Evolutionary conservation across 768 basidiomycete genomes (phyloP).

Genomic region (Suillus paluster): DNA sequence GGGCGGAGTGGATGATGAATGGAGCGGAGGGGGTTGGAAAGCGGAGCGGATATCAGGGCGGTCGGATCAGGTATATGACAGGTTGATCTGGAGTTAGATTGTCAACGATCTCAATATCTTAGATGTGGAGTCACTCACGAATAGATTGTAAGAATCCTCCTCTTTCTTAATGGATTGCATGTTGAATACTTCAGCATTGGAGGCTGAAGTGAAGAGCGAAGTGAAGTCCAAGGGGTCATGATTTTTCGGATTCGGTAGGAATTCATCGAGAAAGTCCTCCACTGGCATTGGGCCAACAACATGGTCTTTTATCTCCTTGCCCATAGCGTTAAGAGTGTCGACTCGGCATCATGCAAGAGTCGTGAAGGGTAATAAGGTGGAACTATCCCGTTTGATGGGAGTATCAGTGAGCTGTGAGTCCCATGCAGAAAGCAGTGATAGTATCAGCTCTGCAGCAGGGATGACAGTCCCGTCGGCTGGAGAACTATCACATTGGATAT

Average conservation of each 20-base stretch:
- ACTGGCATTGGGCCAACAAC: constrained; percentile 11
- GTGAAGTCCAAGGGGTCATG: background rate
- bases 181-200: background rate
- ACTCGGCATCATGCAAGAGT: background rate
- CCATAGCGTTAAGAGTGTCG: constrained; percentile 1
- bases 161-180: background rate
- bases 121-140: background rate
- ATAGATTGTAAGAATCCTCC: background rate
- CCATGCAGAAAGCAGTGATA: too few species aligned
- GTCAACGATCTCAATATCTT: background rate
- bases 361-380: constrained; percentile 1
- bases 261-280: constrained; percentile 7
- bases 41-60: too few species aligned
- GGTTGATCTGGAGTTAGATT: constrained; percentile 6
- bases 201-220: background rate
- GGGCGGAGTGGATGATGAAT: too few species aligned
- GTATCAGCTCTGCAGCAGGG: background rate
- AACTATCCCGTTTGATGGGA: background rate
- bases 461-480: too few species aligned
- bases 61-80: too few species aligned
- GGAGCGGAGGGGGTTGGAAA: too few species aligned
- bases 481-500: too few species aligned
- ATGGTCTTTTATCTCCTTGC: constrained; percentile 2
- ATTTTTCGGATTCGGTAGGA: constrained; percentile 7
- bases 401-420: background rate